Evolutionary conservation across 164 flowering plant species (phyloP).

Genomic region (Warburgia ugandensis): DNA sequence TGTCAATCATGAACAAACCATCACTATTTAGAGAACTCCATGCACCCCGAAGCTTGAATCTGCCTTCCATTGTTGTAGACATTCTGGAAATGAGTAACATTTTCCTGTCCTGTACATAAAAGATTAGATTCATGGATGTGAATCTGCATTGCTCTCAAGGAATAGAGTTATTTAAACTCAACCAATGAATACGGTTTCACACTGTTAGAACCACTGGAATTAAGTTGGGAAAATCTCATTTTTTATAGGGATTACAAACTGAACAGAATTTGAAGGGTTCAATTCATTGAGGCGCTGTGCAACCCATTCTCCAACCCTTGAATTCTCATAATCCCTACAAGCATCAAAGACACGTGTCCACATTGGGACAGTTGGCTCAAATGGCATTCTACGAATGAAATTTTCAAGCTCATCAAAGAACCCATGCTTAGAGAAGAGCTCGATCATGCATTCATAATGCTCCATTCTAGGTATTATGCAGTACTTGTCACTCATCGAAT

Average conservation of each 20-base stretch:
- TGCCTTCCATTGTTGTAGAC: no score
- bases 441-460: slow-evolving; percentile 57
- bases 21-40: no score
- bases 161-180: no score
- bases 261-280: slow-evolving; percentile 21
- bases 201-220: background rate
- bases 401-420: slow-evolving; percentile 42
- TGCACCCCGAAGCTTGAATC: no score
- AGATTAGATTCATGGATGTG: no score
- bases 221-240: background rate
- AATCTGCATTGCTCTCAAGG: no score
- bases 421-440: slow-evolving; percentile 38
- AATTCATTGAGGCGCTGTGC: slow-evolving; percentile 25
- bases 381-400: slow-evolving; percentile 39
- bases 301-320: slow-evolving; percentile 39
- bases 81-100: no score
- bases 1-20: no score
- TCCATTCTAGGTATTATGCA: slow-evolving; percentile 39
- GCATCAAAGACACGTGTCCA: slow-evolving; percentile 32
- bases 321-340: slow-evolving; percentile 30
- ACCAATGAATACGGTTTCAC: background rate
- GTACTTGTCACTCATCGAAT: slow-evolving; percentile 33
- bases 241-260: slow-evolving; percentile 19
- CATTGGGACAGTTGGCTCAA: slow-evolving; percentile 45
- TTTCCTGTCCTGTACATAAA: no score